These are phyloP conservation scores for Ascochyta lentis DNA, from an alignment of 2,329 filamentous ascomycete genomes.

Conservation along the genomic window DNA sequence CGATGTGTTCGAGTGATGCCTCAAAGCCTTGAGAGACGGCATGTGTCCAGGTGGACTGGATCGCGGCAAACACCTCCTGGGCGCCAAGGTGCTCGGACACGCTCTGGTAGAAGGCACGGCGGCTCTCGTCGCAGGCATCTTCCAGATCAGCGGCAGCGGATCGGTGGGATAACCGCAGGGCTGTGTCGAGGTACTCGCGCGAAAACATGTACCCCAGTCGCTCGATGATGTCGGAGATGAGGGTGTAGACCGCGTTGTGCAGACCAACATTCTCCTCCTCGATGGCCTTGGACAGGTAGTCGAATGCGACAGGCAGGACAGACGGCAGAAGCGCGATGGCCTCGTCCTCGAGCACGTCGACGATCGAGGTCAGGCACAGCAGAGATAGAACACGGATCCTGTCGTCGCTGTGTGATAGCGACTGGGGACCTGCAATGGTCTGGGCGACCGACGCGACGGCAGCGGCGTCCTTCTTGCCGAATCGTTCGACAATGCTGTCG, in stretches of 20 bases:
- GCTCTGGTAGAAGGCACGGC: constrained; percentile 73
- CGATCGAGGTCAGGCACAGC: constrained; percentile 84
- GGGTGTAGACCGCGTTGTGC: constrained; percentile 81
- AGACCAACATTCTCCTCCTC: constrained; percentile 64
- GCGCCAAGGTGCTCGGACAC: constrained; percentile 79
- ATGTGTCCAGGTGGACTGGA: constrained; percentile 74
- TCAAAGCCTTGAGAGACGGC: constrained; percentile 68
- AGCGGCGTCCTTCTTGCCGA: constrained; percentile 87
- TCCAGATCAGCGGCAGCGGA: constrained; percentile 71
- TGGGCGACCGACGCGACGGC: constrained; percentile 77
- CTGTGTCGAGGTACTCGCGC: constrained; percentile 71
- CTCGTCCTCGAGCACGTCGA: constrained; percentile 85
- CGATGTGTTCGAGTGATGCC: constrained; percentile 68
- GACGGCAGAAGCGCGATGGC: constrained; percentile 83
- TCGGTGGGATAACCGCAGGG: constrained; percentile 74
- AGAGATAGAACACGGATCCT: constrained; percentile 83
- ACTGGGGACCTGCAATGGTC: constrained; percentile 76
- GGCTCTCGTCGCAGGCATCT: constrained; percentile 68
- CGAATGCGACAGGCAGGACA: constrained; percentile 74
- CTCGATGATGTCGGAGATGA: constrained; percentile 80
- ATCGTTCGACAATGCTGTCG: constrained; percentile 92
- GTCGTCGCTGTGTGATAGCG: constrained; percentile 75
- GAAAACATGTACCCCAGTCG: constrained; percentile 91
- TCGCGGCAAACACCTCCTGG: constrained; percentile 74
- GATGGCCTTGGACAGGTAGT: constrained; percentile 72